phyloP scores from a whole-genome alignment of 2,329 filamentous ascomycete genomes.

The Orbilia javanica region DNA sequence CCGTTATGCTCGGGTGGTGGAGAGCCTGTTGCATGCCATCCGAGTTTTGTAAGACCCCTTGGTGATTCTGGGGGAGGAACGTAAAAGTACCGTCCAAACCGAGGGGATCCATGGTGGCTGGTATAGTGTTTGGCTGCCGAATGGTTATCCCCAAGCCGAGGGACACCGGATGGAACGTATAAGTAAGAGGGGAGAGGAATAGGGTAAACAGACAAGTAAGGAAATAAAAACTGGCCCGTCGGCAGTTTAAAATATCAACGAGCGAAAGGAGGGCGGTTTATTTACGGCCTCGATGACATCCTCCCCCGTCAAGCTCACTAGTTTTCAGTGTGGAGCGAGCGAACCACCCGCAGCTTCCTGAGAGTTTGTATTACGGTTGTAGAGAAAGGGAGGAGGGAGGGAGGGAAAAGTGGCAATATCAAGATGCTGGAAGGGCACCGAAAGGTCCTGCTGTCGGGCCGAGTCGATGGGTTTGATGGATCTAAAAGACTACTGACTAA shows the following conservation, averaged over 20 bases:
- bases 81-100: conserved; percentile 43
- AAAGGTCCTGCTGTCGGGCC: neutral
- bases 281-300: neutral
- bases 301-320: neutral
- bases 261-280: neutral
- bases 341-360: neutral
- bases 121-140: neutral
- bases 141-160: neutral
- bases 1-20: conserved; percentile 35
- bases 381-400: neutral
- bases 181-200: neutral
- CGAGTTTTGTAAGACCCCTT: conserved; percentile 30
- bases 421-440: neutral
- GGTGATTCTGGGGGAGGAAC: conserved; percentile 26
- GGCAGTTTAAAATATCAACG: neutral
- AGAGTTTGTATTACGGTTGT: neutral
- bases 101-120: conserved; percentile 28
- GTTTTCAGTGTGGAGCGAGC: neutral
- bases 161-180: neutral
- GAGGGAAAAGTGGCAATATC: neutral
- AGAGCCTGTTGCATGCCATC: conserved; percentile 37
- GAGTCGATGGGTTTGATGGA: neutral
- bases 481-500: neutral
- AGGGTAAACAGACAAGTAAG: too few relatives aligned
- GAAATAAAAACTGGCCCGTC: too few relatives aligned